phyloP scores from a whole-genome alignment of 257 asterid genomes.

The Jacaranda copaia region DNA sequence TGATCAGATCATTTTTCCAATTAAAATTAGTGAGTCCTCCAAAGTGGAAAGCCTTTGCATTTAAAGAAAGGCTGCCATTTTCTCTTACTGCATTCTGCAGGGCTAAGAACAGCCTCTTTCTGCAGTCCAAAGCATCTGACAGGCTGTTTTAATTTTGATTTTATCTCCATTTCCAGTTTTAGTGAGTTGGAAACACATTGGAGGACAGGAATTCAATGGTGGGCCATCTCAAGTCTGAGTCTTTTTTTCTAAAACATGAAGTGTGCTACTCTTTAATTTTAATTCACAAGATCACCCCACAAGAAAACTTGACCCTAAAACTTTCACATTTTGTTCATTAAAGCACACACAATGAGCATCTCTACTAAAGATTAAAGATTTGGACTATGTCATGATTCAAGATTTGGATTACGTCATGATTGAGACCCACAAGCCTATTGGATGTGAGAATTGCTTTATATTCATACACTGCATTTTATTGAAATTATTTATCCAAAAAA shows the following conservation, averaged over 20 bases:
- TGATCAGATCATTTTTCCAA: not conserved
- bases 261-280: constrained; percentile 45
- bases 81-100: not conserved
- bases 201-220: constrained; percentile 65
- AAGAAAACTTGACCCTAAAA: constrained; percentile 38
- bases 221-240: constrained; percentile 57
- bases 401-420: too few relatives aligned
- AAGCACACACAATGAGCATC: constrained; percentile 21
- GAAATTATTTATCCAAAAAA: too few relatives aligned
- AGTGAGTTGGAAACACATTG: constrained; percentile 36
- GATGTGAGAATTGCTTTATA: too few relatives aligned
- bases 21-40: not conserved
- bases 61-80: constrained; percentile 26
- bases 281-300: constrained; percentile 42
- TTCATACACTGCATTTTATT: too few relatives aligned
- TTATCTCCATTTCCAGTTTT: constrained; percentile 19
- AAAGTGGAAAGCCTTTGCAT: not conserved
- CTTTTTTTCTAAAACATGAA: constrained; percentile 44
- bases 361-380: constrained; percentile 24
- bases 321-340: constrained; percentile 17
- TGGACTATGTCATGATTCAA: not conserved
- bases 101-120: constrained; percentile 3
- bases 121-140: constrained; percentile 28
- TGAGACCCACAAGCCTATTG: too few relatives aligned
- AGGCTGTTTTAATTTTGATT: constrained; percentile 13